Evolutionary conservation across 495 filamentous ascomycete species (phyloP).

Genomic region (Pyronema omphalodes): DNA sequence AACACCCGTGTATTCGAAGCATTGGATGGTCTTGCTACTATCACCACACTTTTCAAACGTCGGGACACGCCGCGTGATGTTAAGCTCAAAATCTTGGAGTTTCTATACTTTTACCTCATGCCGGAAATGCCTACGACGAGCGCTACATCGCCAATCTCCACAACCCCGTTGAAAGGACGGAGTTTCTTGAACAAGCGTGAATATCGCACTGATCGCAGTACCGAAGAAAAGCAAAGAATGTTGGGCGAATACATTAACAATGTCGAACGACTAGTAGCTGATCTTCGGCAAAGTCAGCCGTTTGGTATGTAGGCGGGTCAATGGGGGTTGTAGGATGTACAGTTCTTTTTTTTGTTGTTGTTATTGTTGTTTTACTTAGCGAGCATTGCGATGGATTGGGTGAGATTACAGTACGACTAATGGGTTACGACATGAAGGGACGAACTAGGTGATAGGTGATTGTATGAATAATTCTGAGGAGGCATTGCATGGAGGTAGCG

Average conservation of each 20-base stretch:
- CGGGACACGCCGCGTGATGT: slow-evolving; percentile 67
- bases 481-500: no score
- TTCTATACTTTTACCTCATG: slow-evolving; percentile 96
- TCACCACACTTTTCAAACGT: slow-evolving; percentile 85
- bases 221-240: slow-evolving; percentile 72
- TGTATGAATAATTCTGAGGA: no score
- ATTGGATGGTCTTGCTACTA: slow-evolving; percentile 79
- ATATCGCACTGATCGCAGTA: slow-evolving; percentile 33
- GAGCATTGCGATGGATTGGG: no score
- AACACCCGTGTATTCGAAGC: slow-evolving; percentile 84
- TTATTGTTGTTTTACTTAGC: no score
- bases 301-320: slow-evolving; percentile 31
- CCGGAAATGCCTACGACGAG: slow-evolving; percentile 45
- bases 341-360: no score
- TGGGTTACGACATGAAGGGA: no score
- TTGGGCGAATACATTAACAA: slow-evolving; percentile 69
- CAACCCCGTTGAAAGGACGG: not conserved
- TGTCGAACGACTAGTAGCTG: slow-evolving; percentile 80
- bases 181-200: slow-evolving; percentile 37
- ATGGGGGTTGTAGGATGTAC: no score
- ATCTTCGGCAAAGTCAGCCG: slow-evolving; percentile 63
- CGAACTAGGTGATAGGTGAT: no score
- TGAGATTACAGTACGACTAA: no score
- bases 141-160: not conserved
- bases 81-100: slow-evolving; percentile 83